phyloP scores from a whole-genome alignment of 2,329 filamentous ascomycete species.

The Fusarium beomiforme region DNA sequence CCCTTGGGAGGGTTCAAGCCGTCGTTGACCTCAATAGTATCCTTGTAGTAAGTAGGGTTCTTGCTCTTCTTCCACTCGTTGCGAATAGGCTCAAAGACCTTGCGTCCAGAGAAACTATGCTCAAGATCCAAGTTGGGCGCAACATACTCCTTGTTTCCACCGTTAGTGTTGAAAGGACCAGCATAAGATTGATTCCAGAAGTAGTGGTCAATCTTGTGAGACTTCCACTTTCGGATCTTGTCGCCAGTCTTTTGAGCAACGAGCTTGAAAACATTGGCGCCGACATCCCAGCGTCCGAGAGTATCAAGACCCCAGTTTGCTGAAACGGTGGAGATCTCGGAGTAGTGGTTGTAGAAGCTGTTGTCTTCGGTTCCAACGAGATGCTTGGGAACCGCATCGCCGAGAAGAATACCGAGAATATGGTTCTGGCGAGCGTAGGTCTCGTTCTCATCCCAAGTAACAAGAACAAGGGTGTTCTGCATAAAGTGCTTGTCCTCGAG shows the following conservation, averaged over 20 bases:
- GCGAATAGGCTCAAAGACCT: slow-evolving; percentile 52
- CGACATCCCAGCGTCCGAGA: slow-evolving; percentile 77
- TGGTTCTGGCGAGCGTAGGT: slow-evolving; percentile 74
- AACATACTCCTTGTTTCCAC: slow-evolving; percentile 50
- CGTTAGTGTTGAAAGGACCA: slow-evolving; percentile 55
- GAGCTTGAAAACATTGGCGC: slow-evolving; percentile 73
- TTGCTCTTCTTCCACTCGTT: slow-evolving; percentile 51
- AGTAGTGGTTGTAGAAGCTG: slow-evolving; percentile 80
- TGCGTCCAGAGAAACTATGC: slow-evolving; percentile 46
- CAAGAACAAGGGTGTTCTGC: slow-evolving; percentile 77
- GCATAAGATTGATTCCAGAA: slow-evolving; percentile 66
- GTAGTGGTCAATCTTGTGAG: slow-evolving; percentile 50
- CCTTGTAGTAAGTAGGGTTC: slow-evolving; percentile 55
- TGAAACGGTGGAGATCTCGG: slow-evolving; percentile 70
- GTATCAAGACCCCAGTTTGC: slow-evolving; percentile 77
- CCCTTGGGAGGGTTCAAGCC: slow-evolving; percentile 55
- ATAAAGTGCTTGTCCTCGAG: slow-evolving; percentile 76
- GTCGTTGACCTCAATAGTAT: slow-evolving; percentile 53
- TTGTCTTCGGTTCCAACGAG: slow-evolving; percentile 74
- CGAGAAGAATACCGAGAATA: slow-evolving; percentile 76
- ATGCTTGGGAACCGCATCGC: slow-evolving; percentile 74
- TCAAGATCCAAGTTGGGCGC: slow-evolving; percentile 53
- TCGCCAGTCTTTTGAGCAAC: slow-evolving; percentile 72
- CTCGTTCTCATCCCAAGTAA: slow-evolving; percentile 84
- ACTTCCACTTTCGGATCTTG: slow-evolving; percentile 52